A percentile compares a stretch with the other conserved stretches of the same genome.
Evolutionary conservation across 73 alveolate species (phyloP).

Genomic region (Urostyla sp.): DNA sequence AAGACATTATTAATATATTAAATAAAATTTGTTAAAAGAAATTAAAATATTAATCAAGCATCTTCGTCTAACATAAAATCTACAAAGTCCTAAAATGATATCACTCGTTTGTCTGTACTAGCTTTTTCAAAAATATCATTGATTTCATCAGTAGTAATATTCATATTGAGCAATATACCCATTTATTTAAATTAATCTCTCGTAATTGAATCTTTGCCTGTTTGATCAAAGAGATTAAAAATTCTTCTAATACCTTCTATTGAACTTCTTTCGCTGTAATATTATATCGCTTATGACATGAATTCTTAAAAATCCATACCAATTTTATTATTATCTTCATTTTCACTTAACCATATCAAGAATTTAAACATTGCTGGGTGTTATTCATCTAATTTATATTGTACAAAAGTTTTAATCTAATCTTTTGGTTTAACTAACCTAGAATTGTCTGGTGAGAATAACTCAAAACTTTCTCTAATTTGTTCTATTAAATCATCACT

Average conservation of each 20-base stretch:
- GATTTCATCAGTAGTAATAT: conserved; percentile 3
- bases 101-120: conserved; percentile 9
- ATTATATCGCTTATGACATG: neutral
- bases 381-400: neutral
- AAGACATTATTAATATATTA: neutral
- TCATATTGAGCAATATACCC: conserved; percentile 1
- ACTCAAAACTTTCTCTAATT: conserved; percentile 13
- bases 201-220: conserved; percentile 10
- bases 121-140: conserved; percentile 42
- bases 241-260: conserved; percentile 24
- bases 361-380: conserved; percentile 16
- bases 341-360: neutral
- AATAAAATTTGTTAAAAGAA: neutral
- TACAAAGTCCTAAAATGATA: conserved; percentile 45
- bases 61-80: conserved; percentile 20
- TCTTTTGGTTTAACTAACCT: conserved; percentile 13
- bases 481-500: neutral
- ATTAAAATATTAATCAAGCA: neutral
- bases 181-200: conserved; percentile 7
- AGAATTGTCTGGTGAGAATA: conserved; percentile 15
- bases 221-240: conserved; percentile 41
- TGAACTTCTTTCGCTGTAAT: conserved; percentile 33
- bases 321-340: conserved; percentile 6
- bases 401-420: conserved; percentile 8
- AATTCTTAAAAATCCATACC: conserved; percentile 25